phyloP scores from a whole-genome alignment of 352 stramenopile species.

The Phytopythium mirpurense region DNA sequence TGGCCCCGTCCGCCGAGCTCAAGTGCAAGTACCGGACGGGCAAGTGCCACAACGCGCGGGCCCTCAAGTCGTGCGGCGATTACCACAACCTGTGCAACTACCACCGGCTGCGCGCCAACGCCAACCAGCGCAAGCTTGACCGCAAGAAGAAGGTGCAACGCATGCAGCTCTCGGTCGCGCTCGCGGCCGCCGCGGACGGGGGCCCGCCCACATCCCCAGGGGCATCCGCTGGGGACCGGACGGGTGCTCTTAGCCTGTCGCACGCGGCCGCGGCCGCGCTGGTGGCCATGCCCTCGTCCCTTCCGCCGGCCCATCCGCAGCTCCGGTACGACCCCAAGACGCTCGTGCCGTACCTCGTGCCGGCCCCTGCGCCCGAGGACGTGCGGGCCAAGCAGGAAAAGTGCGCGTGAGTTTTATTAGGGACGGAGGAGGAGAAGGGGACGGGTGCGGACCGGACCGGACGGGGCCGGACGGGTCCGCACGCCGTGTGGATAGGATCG shows the following conservation, averaged over 20 bases:
- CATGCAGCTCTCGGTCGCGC: constrained; percentile 22
- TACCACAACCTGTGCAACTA: constrained; percentile 85
- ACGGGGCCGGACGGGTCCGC: background rate
- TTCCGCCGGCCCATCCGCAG: constrained; percentile 17
- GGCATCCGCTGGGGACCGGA: background rate
- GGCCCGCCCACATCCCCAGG: constrained; percentile 4
- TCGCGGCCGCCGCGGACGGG: constrained; percentile 10
- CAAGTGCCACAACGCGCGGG: constrained; percentile 66
- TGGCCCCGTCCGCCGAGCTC: constrained; percentile 28
- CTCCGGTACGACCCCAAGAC: constrained; percentile 21
- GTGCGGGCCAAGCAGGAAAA: constrained; percentile 31
- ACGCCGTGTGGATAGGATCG: background rate
- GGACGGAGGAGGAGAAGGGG: no score
- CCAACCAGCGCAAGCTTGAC: constrained; percentile 80
- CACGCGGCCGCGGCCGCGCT: constrained; percentile 39
- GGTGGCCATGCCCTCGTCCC: constrained; percentile 18
- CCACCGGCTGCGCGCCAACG: constrained; percentile 71
- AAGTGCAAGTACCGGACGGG: constrained; percentile 83
- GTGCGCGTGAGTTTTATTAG: constrained; percentile 11
- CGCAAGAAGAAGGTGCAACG: constrained; percentile 78
- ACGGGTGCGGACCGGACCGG: no score
- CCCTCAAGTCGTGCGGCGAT: constrained; percentile 72
- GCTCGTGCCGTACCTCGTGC: constrained; percentile 6
- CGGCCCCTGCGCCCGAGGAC: constrained; percentile 5
- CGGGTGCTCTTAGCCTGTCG: constrained; percentile 19